These are phyloP conservation scores for Hypoxylon sp. DNA, from an alignment of 2,329 filamentous ascomycete genomes.

Conservation along the genomic window DNA sequence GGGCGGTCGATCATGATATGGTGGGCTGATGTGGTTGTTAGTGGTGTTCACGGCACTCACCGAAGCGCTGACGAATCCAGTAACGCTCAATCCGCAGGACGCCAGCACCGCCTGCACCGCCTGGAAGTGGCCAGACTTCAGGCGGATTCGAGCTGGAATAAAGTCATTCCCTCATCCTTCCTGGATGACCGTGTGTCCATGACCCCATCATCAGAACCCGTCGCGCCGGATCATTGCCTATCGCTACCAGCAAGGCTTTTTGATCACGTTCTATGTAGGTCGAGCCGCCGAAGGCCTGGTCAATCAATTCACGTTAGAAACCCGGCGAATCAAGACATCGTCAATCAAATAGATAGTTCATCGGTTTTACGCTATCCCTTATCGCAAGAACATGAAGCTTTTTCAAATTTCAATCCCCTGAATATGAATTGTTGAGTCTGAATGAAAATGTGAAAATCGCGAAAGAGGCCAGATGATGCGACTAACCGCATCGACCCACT, in stretches of 20 bases:
- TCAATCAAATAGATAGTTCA: background rate
- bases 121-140: conserved; percentile 30
- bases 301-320: conserved; percentile 22
- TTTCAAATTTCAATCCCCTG: background rate
- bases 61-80: conserved; percentile 38
- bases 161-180: conserved; percentile 29
- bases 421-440: background rate
- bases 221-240: conserved; percentile 34
- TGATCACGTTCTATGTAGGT: conserved; percentile 13
- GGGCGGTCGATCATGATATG: conserved; percentile 34
- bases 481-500: too few species aligned
- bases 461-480: too few species aligned
- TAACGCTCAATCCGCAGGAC: conserved; percentile 26
- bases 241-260: conserved; percentile 27
- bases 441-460: background rate
- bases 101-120: conserved; percentile 23
- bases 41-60: conserved; percentile 32
- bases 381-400: background rate
- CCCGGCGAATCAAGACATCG: conserved; percentile 10
- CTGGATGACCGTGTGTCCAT: conserved; percentile 16
- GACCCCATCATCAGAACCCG: conserved; percentile 15
- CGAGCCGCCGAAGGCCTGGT: conserved; percentile 30
- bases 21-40: conserved; percentile 38
- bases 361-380: background rate
- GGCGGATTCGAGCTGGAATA: conserved; percentile 22